Base-by-base conservation (phyloP, 257 asterid species). In the Voacanga thouarsii region DNA sequence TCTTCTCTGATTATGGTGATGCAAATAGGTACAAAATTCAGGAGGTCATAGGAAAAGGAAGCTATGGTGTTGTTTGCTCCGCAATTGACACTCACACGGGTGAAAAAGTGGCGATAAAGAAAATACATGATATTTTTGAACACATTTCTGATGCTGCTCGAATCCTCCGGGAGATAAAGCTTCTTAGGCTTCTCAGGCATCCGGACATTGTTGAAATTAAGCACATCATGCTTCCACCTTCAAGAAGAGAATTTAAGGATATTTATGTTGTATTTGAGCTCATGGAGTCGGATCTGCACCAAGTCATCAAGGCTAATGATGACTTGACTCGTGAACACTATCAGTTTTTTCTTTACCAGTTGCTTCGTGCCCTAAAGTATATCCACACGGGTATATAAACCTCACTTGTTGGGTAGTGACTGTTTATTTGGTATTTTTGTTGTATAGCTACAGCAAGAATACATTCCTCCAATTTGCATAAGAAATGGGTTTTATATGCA, bases 41-140 rank as follows among this genome's bases (percentile, higher is more conserved):
- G 85, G 98, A 92, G 84, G 92, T 94, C 79, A 84, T 94, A 51
- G 98, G 98, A 61, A 94, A 92, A 86, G 96, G 98, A 63, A 94
- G 97, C 90, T 94, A 94, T 80, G 98, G 97, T 69, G 97, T 94
- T 75, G 97, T 94, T 79, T 94, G 98, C 87, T 92, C 98, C 18
- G 96, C 97, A 47, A 81, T 90, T 0, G 98, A 94, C 84, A 87
- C 94, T 47, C 91, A 89, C 69, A 92, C 98, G 1, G 92, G 92
- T 72, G 95, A 92, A 83, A 93, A 87, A 70, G 98, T 93, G 75
- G 98, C 98, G 69, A 92, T 94, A 80, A 94, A 94, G 91, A 94
- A 94, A 83, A 94, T 94, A 68, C 97, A 89, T 39, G 92, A 86
- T 77, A 88, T 94, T 60, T 94, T 94, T 80, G 96, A 94, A 77